Evolutionary conservation across 2,329 filamentous ascomycete genomes (phyloP), one percentile per base, ranked within the genome.

Genomic region (Xylaria sp.): DNA sequence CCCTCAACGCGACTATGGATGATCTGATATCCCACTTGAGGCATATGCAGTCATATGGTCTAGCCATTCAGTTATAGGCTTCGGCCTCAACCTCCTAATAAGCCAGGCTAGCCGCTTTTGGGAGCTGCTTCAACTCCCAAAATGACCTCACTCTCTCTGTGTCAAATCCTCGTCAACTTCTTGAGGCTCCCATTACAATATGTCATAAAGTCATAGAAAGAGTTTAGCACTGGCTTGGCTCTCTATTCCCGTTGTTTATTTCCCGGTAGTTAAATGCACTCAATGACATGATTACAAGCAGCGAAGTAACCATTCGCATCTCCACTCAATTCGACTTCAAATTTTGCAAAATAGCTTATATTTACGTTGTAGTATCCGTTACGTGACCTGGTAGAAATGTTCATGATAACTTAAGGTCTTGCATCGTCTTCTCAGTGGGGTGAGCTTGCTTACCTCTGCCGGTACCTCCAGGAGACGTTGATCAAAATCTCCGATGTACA

Each of bases 401-500:
- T 42, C 11, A 39, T 34, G 51, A 42, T 53, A 53, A 61, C 39
- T 17, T 54, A 54, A 48, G 59, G 60, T 55, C 50, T 51, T 55
- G 36, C 50, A 55, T 17, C 32, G n/a, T 19, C 30, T 30, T 50
- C 12, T 17, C 32, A 50, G 53, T 57, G 39, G 61, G 27, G 47
- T 64, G 30, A 50, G 21, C 51, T 56, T 42, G 61, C 61, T 30
- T 63, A 47, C 12, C 45, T 21, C 30, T 58, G 30, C 36, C 30
- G 27, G 32, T 50, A 64, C 32, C 51, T 64, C 17, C 42, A n/a
- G 45, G 27, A 27, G 27, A 36, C 19, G 63, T 51, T 69, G 63
- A 63, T 66, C 63, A 66, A 69, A 69, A 66, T 69, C 63, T 69
- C 67, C 67, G 67, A 66, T 63, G 48, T 56, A 59, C 8, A 60